Conservation (phyloP, 2,329 filamentous ascomycete species). For the Fusarium oxysporum region DNA sequence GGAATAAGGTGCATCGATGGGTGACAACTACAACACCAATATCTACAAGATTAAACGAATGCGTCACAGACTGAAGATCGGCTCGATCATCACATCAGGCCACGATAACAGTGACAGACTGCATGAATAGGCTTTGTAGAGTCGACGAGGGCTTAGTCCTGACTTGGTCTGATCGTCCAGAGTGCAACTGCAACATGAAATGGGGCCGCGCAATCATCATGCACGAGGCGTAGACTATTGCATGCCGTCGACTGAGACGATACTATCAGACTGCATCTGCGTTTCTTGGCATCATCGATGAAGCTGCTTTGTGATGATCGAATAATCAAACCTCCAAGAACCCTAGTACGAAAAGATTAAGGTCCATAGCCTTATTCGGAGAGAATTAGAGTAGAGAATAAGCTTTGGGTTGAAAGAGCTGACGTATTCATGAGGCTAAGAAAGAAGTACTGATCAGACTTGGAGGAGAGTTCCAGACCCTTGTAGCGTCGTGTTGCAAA, state of each 20-base stretch:
- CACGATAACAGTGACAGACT: background rate
- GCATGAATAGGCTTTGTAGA: background rate
- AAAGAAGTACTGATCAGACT: background rate
- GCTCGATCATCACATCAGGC: background rate
- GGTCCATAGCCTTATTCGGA: constrained; percentile 2
- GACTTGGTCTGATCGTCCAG: background rate
- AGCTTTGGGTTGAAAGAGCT: constrained; percentile 7
- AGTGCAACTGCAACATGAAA: background rate
- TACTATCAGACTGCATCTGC: background rate
- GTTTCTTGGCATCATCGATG: constrained; percentile 21
- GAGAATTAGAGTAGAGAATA: constrained; percentile 1
- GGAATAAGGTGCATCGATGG: background rate
- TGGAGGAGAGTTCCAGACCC: constrained; percentile 2
- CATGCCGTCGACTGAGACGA: constrained; percentile 17
- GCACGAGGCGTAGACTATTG: constrained; percentile 21
- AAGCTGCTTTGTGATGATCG: constrained; percentile 27
- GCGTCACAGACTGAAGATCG: background rate
- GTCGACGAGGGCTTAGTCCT: background rate
- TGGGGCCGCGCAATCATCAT: constrained; percentile 36
- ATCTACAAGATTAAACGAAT: background rate
- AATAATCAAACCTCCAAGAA: constrained; percentile 14
- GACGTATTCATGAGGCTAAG: constrained; percentile 19
- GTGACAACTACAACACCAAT: background rate
- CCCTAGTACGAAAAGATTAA: constrained; percentile 1
- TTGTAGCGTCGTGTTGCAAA: constrained; percentile 21